These are phyloP conservation scores for Phytopythium ostracodes DNA, from an alignment of 352 stramenopile species.

Conservation along the genomic window DNA sequence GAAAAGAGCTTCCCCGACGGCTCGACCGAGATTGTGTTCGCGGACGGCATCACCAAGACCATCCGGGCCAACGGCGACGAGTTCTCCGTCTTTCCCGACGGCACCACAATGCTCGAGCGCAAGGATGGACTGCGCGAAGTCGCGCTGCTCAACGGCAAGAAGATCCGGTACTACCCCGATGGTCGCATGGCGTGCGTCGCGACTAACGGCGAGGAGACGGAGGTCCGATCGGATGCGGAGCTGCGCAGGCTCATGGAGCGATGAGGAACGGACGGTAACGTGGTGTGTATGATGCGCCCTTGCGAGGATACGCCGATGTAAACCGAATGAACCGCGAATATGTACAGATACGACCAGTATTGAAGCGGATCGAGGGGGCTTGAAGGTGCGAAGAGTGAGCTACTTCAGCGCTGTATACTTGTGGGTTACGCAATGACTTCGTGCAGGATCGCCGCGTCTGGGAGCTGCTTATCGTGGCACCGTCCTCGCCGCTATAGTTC, in stretches of 20 bases:
- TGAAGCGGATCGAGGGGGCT: background rate
- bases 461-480: too few species aligned
- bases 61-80: constrained; percentile 74
- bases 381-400: background rate
- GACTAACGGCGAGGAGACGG: constrained; percentile 38
- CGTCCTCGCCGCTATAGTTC: too few species aligned
- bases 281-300: background rate
- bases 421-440: background rate
- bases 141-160: constrained; percentile 67
- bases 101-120: constrained; percentile 77
- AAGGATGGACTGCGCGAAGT: constrained; percentile 69
- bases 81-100: constrained; percentile 78
- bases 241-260: constrained; percentile 53
- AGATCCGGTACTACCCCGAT: constrained; percentile 72
- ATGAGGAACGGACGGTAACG: background rate
- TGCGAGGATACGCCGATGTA: background rate
- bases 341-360: background rate
- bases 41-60: constrained; percentile 92
- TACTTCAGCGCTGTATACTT: background rate
- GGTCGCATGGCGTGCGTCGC: constrained; percentile 61
- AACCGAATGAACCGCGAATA: background rate
- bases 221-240: constrained; percentile 61
- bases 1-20: constrained; percentile 93
- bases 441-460: background rate
- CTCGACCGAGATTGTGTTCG: constrained; percentile 92